Evolutionary conservation across 1,284 basidiomycete species (phyloP), one percentile per base, ranked within the genome.

Genomic region (Vanrija pseudolonga): DNA sequence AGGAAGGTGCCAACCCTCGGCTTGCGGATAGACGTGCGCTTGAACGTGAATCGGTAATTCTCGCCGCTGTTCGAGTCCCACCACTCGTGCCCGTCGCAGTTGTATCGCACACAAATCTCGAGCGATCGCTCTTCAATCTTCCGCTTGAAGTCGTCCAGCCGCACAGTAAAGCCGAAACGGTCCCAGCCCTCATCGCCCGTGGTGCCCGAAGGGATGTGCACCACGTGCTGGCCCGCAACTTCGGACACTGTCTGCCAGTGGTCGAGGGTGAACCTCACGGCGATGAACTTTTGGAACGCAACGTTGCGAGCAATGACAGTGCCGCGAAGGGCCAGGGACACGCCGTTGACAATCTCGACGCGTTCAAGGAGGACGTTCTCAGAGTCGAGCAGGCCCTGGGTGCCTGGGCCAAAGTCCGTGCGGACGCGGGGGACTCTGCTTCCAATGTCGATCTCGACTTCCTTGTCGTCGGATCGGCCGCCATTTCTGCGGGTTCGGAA

Each of bases 121-220:
- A 92, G 73, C 14, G 82, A 83, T 36, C 86, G 80, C 8, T 84
- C 81, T 37, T 81, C 79, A n/a, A 93, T 78, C 56, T 82, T 83
- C 42, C 80, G 77, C 47, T 83, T 82, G 67, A 89, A 86, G 64
- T 90, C 88, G 60, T 88, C 86, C 28, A 94, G 80, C 50, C 82
- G 84, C 68, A 93, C 84, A 5, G 68, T 62, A 61, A 80, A 80
- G 50, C 68, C 67, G 72, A 80, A 80, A 37, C 78, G 66, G 59
- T 79, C 79, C 77, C 77, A 79, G 11, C 74, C 73, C 57, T 77
- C 68, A 52, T 74, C 73, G 7, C 71, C 69, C 15, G 73, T 71
- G 12, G 73, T 72, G 18, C 65, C 58, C 19, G 72, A 50, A 2
- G 76, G 73, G 18, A 78, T 71, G 56, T 77, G 74, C n/a, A 64